Percentiles rank a stretch among this genome's conserved stretches.
These are phyloP conservation scores for Neurospora sp. DNA, from an alignment of 495 filamentous ascomycete genomes.

Conservation along the genomic window DNA sequence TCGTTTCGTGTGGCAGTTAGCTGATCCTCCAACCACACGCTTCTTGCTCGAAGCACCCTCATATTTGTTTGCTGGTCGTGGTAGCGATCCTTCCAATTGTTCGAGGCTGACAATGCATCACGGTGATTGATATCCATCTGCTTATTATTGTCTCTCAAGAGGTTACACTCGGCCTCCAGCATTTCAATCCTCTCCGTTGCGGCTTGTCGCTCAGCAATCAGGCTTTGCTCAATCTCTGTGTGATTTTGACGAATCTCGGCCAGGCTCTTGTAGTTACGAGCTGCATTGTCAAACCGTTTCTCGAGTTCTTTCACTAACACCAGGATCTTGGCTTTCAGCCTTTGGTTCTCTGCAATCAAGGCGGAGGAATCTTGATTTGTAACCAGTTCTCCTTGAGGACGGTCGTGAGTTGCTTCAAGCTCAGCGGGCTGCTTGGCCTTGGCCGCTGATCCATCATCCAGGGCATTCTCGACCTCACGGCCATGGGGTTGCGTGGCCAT, in stretches of 20 bases:
- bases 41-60: neutral
- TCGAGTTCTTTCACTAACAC: neutral
- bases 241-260: no score
- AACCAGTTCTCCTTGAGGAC: neutral
- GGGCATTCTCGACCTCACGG: neutral
- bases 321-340: neutral
- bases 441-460: neutral
- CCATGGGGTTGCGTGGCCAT: neutral
- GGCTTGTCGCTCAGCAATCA: neutral
- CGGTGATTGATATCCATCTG: neutral
- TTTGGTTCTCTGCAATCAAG: neutral
- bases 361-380: neutral
- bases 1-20: neutral
- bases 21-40: neutral
- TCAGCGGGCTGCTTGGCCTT: neutral
- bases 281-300: no score
- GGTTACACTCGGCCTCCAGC: neutral
- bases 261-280: neutral
- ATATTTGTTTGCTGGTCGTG: neutral
- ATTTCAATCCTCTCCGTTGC: neutral
- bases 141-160: neutral
- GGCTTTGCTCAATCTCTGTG: neutral
- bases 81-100: neutral
- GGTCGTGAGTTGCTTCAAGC: neutral
- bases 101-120: neutral